phyloP scores from a whole-genome alignment of 441 rosid species.

The Erysimum cheiri region DNA sequence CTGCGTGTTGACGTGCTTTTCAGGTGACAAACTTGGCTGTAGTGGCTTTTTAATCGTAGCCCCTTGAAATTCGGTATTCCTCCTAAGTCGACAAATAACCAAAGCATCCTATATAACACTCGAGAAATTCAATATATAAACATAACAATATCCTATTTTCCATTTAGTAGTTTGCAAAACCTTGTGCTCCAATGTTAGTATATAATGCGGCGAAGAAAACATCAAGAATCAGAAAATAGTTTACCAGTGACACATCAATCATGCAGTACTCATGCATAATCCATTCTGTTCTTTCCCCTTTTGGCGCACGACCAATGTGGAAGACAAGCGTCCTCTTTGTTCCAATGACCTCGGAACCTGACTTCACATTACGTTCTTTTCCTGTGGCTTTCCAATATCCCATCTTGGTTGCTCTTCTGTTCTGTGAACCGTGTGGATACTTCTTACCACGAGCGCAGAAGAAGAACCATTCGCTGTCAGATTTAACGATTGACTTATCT shows the following conservation, averaged over 20 bases:
- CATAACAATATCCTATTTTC: slow-evolving; percentile 30
- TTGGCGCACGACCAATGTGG: slow-evolving; percentile 88
- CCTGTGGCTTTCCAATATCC: slow-evolving; percentile 98
- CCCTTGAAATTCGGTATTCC: slow-evolving; percentile 54
- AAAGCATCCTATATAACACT: slow-evolving; percentile 59
- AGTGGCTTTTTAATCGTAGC: slow-evolving; percentile 17
- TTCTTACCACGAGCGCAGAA: slow-evolving; percentile 84
- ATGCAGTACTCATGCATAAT: slow-evolving; percentile 82
- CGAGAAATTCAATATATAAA: slow-evolving; percentile 35
- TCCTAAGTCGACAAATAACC: slow-evolving; percentile 78
- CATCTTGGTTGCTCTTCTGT: slow-evolving; percentile 74
- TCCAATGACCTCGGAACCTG: slow-evolving; percentile 63
- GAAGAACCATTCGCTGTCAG: slow-evolving; percentile 89
- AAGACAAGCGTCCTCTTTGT: slow-evolving; percentile 90
- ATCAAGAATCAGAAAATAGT: slow-evolving; percentile 19
- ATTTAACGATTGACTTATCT: slow-evolving; percentile 65
- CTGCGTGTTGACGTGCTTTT: slow-evolving; percentile 30
- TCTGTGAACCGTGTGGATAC: slow-evolving; percentile 84
- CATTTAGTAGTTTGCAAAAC: background rate
- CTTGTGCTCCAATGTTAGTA: background rate
- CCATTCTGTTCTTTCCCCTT: slow-evolving; percentile 90
- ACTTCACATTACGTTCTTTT: slow-evolving; percentile 83
- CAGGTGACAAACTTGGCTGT: slow-evolving; percentile 18
- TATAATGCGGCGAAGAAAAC: slow-evolving; percentile 22
- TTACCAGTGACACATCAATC: slow-evolving; percentile 66